Evolutionary conservation across 164 flowering plant genomes (phyloP), one percentile per base, ranked within the genome.

Genomic region (Warburgia ugandensis): DNA sequence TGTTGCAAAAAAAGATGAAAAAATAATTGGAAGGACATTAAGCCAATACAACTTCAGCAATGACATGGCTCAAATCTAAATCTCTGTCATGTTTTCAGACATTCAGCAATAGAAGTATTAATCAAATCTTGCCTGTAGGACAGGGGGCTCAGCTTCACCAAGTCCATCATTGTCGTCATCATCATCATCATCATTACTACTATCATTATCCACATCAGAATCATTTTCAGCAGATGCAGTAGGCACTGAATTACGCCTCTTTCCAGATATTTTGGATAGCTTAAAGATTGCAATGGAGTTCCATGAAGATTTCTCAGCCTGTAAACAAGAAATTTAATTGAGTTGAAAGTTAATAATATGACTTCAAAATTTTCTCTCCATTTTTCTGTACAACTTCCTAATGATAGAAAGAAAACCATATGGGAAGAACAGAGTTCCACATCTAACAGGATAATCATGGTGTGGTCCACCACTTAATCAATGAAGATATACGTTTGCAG

Each of bases 211-310:
- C 73, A 56, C 68, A 35, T 77, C 95, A 48, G 74, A 35, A 6
- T 56, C 89, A 68, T 73, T 77, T 45, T 25, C 69, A 32, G 62
- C 61, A 39, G 65, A 27, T 37, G 67, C 69, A 6, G 45, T 32
- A 16, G 94, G 96, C 50, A 85, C 71, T 42, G 82, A 56, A 0
- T 79, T 79, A 47, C 87, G 91, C 50, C 77, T 77, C 66, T 82
- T 92, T 9, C 97, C 97, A 32, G 94, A 70, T 46, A 92, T 63
- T 27, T 80, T 84, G 0, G 81, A 71, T 37, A 92, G 26, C 68
- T 88, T 92, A 68, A 77, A 82, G 42, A 92, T 64, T 44, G 81
- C 89, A 50, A 88, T 79, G 16, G 67, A 82, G 52, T 92, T 92
- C 75, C 67, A 71, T 11, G 81, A 29, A 59, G 95, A 56, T 65